A percentile compares a stretch with the other conserved stretches of the same genome.
These are phyloP conservation scores for Eucalyptus erythrocorys DNA, from an alignment of 345 rosid genomes.

Conservation along the genomic window DNA sequence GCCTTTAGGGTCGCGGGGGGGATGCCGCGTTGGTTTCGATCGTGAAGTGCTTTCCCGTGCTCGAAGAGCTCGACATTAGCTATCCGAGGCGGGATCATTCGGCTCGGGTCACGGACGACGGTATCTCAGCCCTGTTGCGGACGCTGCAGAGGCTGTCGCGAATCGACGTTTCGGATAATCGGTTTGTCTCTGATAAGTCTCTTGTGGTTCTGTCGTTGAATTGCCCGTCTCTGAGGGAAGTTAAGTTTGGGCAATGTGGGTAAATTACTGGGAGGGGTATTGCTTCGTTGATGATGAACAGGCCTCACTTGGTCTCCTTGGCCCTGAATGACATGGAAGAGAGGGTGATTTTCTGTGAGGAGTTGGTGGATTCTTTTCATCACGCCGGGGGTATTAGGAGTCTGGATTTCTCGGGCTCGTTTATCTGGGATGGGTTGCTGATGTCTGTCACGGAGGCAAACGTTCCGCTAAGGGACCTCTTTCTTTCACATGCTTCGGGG, in stretches of 20 bases:
- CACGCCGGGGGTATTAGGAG: conserved; percentile 15
- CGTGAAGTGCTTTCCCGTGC: conserved; percentile 28
- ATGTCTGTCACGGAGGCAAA: neutral
- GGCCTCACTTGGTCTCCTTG: conserved; percentile 20
- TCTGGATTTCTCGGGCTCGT: conserved; percentile 48
- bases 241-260: conserved; percentile 33
- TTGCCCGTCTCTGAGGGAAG: conserved; percentile 27
- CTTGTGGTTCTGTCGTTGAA: conserved; percentile 21
- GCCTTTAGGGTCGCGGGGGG: neutral
- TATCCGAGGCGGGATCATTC: neutral
- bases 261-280: conserved; percentile 39
- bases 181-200: conserved; percentile 42
- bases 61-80: conserved; percentile 54
- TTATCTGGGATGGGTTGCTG: conserved; percentile 38
- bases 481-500: conserved; percentile 30
- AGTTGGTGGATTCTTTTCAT: conserved; percentile 25
- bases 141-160: conserved; percentile 26
- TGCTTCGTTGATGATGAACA: conserved; percentile 13
- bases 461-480: conserved; percentile 28
- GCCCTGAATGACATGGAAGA: conserved; percentile 19
- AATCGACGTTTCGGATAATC: conserved; percentile 52
- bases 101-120: conserved; percentile 31
- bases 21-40: conserved; percentile 26
- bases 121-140: conserved; percentile 24
- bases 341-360: conserved; percentile 10